phyloP scores from a whole-genome alignment of 768 basidiomycete species.

The Gloeostereum incarnatum region DNA sequence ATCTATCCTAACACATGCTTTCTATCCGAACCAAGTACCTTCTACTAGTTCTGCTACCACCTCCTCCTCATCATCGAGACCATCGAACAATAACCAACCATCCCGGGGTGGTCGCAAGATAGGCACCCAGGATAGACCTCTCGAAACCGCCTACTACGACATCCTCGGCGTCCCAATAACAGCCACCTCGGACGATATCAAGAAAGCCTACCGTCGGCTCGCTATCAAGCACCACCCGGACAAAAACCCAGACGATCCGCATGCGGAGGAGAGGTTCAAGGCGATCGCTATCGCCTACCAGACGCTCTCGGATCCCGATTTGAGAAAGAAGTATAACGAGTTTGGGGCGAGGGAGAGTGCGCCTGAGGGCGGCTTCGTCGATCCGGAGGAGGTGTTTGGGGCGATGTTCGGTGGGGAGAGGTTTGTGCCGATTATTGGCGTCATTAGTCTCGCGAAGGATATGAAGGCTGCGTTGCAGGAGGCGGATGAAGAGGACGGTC shows the following conservation, averaged over 20 bases:
- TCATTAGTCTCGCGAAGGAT: conserved; percentile 80
- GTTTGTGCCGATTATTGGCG: conserved; percentile 81
- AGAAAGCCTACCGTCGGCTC: conserved; percentile 83
- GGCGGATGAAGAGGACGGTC: conserved; percentile 59
- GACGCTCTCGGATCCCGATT: conserved; percentile 66
- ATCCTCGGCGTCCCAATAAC: conserved; percentile 66
- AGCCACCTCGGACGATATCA: conserved; percentile 78
- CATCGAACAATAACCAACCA: not conserved
- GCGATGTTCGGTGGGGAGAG: conserved; percentile 86
- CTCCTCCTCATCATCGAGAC: not conserved
- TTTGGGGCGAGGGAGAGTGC: conserved; percentile 80
- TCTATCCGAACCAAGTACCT: conserved; percentile 57
- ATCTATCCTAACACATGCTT: conserved; percentile 48
- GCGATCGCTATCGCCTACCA: conserved; percentile 87
- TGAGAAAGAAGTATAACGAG: conserved; percentile 85
- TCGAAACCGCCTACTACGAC: conserved; percentile 91
- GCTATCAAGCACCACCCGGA: conserved; percentile 91
- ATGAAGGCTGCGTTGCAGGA: conserved; percentile 93
- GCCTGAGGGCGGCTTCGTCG: conserved; percentile 79
- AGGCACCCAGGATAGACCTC: conserved; percentile 79
- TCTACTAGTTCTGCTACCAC: conserved; percentile 9
- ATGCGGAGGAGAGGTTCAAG: conserved; percentile 84
- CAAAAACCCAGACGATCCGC: conserved; percentile 84
- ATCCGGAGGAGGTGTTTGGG: conserved; percentile 76
- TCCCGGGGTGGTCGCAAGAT: conserved; percentile 62